phyloP scores from a whole-genome alignment of 2,329 filamentous ascomycete genomes.

The Xylariaceae sp. region DNA sequence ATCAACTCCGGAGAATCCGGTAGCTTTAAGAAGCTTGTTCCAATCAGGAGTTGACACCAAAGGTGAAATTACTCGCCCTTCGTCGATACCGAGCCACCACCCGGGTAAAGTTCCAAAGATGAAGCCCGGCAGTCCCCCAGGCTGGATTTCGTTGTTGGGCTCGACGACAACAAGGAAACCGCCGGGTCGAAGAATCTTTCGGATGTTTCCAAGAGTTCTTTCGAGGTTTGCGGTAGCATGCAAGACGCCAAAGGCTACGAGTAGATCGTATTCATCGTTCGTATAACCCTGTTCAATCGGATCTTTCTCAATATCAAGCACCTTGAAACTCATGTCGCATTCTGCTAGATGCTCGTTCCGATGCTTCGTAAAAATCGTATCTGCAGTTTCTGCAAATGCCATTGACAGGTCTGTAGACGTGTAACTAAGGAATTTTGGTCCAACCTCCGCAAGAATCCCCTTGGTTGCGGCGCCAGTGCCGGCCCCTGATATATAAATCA shows the following conservation, averaged over 20 bases:
- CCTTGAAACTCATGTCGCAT: slow-evolving; percentile 26
- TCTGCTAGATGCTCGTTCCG: slow-evolving; percentile 10
- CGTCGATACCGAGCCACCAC: slow-evolving; percentile 34
- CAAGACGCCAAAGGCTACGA: slow-evolving; percentile 30
- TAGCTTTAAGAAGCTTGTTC: slow-evolving; percentile 7
- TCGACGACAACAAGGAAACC: slow-evolving; percentile 31
- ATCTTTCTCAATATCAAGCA: slow-evolving; percentile 28
- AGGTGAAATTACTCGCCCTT: slow-evolving; percentile 21
- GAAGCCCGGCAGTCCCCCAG: slow-evolving; percentile 10
- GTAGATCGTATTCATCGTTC: slow-evolving; percentile 26
- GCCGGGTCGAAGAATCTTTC: slow-evolving; percentile 29
- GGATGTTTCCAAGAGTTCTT: slow-evolving; percentile 14
- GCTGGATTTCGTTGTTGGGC: background rate
- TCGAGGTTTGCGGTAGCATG: slow-evolving; percentile 23
- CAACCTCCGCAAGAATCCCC: slow-evolving; percentile 29
- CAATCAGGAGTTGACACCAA: slow-evolving; percentile 11
- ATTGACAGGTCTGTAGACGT: slow-evolving; percentile 40
- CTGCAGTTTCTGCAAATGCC: slow-evolving; percentile 34
- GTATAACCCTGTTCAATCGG: slow-evolving; percentile 29
- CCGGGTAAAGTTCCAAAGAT: slow-evolving; percentile 34
- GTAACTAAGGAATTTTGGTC: slow-evolving; percentile 25
- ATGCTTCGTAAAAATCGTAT: slow-evolving; percentile 25
- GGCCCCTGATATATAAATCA: slow-evolving; percentile 21
- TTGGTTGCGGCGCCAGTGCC: slow-evolving; percentile 38
- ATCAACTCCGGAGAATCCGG: slow-evolving; percentile 15